Base-by-base conservation (phyloP, 345 rosid species). In the Eutrema yunnanense region DNA sequence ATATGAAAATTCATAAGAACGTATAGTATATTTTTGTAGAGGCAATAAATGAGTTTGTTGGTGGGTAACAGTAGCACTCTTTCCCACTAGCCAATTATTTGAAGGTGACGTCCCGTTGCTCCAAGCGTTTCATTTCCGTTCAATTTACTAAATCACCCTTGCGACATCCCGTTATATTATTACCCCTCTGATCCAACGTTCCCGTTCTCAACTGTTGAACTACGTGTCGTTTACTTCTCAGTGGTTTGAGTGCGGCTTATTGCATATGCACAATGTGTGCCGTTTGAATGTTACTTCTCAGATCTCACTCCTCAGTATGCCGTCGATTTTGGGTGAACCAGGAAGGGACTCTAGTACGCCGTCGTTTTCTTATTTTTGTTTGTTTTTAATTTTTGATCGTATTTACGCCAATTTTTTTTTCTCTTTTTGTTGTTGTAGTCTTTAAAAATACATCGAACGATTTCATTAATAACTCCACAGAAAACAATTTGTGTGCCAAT, bases 61-160 rank as follows among this genome's bases (percentile, higher is more conserved):
- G 80, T 70, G 0, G 48, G 80, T 76, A 70, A 49, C 75, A 70
- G 67, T 70, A 69, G 79, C 75, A 76, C 65, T 63, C 79, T 63
- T 70, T 52, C 75, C 79, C 75, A 69, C 66, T 47, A 29, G 65
- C 65, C 22, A 48, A 76, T 76, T 46, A 76, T 69, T 47, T 40
- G 75, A 62, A 69, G 74, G 69, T 62, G 79, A 68, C 79, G 46
- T 76, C 75, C 14, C 7, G 11, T 73, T 64, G 14, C 69, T 62
- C 42, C 41, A 53, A 54, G 49, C 64, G 48, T 63, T 52, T 63
- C 29, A 3, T 52, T 33, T 41, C 12, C 55, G 1, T 1, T 53
- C 4, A 22, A 34, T 11, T 69, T 47, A 62, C 43, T 8, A 13
- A 12, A 29, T 0, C 36, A 62, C 64, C 62, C 56, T 59, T 43